Evolutionary conservation across 2,329 filamentous ascomycete species (phyloP).

Genomic region (Chaetothyriales sp.): DNA sequence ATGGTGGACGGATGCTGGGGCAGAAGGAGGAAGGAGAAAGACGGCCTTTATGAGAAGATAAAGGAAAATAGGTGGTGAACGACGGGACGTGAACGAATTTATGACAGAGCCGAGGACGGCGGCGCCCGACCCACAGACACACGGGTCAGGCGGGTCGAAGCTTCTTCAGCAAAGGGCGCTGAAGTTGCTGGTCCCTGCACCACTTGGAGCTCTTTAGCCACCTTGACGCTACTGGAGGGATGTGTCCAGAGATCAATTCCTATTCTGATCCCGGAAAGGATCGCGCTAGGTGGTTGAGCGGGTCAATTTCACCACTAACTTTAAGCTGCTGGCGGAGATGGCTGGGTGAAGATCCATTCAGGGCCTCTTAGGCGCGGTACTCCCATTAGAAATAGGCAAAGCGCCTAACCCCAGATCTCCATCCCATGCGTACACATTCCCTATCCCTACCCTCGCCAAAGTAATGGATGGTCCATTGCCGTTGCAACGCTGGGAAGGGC

Average conservation of each 20-base stretch:
- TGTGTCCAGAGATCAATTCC: neutral
- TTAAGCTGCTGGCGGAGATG: neutral
- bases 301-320: neutral
- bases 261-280: neutral
- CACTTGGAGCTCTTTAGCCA: neutral
- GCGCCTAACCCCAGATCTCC: neutral
- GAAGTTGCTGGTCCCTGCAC: neutral
- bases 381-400: neutral
- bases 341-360: neutral
- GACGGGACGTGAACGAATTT: neutral
- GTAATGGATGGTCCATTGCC: too few relatives aligned
- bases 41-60: neutral
- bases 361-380: neutral
- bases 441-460: neutral
- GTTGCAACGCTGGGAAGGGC: too few relatives aligned
- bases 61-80: neutral
- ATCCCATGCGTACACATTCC: neutral
- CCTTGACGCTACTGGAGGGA: too few relatives aligned
- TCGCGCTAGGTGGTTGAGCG: neutral
- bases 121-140: neutral
- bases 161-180: neutral
- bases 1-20: neutral
- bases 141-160: neutral
- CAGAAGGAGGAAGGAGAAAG: neutral
- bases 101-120: neutral